Evolutionary conservation across 2,329 filamentous ascomycete genomes (phyloP).

Genomic region (Cladosporium sp.): DNA sequence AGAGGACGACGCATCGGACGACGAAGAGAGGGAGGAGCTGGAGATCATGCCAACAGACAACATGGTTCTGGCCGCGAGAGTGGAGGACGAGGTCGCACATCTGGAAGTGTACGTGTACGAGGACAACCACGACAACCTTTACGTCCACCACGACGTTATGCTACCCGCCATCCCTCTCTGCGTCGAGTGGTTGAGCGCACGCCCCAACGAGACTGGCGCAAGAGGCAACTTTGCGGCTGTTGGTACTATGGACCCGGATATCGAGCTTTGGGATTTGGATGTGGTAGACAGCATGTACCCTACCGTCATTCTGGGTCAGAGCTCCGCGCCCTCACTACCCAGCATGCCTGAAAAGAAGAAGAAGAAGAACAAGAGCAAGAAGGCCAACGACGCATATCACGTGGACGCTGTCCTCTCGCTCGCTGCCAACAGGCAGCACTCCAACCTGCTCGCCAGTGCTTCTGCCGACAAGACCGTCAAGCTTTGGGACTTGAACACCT

Average conservation of each 20-base stretch:
- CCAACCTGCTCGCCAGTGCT: conserved; percentile 89
- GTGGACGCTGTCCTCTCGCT: conserved; percentile 91
- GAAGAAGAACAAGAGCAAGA: conserved; percentile 87
- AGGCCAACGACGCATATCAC: conserved; percentile 88
- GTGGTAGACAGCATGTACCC: conserved; percentile 98
- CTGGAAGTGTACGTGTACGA: conserved; percentile 98
- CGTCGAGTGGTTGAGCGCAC: conserved; percentile 91
- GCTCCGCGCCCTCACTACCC: conserved; percentile 27
- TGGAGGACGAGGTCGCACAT: conserved; percentile 96
- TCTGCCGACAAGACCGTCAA: conserved; percentile 98
- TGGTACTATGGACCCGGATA: conserved; percentile 96
- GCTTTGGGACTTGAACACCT: conserved; percentile 92
- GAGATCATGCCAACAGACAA: conserved; percentile 94
- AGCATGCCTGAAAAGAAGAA: conserved; percentile 63
- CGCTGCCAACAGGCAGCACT: conserved; percentile 88
- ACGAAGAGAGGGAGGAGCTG: conserved; percentile 89
- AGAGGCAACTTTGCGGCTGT: conserved; percentile 91
- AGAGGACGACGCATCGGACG: conserved; percentile 66
- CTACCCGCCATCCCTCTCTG: conserved; percentile 93
- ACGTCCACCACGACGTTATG: conserved; percentile 99
- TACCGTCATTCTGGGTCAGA: conserved; percentile 87
- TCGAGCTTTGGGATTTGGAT: conserved; percentile 97
- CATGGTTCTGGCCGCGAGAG: conserved; percentile 84
- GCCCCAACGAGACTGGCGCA: conserved; percentile 74
- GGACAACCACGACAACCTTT: conserved; percentile 91